A percentile compares a stretch with the other conserved stretches of the same genome.
Conservation (phyloP, 2,329 filamentous ascomycete genomes). For the Periconia sp. region DNA sequence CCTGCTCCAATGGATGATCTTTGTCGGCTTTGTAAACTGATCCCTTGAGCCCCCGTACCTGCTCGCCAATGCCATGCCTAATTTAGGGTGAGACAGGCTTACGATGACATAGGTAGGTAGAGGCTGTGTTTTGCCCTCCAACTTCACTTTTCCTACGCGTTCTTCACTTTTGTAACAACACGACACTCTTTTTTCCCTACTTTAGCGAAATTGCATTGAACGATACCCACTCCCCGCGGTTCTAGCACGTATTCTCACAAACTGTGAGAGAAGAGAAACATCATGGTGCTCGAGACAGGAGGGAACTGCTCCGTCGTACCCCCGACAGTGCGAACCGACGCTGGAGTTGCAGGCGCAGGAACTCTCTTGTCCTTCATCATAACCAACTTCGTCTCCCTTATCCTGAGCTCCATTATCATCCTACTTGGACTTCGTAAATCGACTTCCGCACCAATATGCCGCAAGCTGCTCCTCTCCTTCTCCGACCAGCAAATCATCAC, state of each 20-base stretch:
- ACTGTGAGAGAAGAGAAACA: background rate
- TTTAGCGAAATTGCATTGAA: background rate
- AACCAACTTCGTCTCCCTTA: slow-evolving; percentile 64
- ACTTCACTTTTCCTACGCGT: slow-evolving; percentile 13
- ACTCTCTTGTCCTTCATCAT: slow-evolving; percentile 72
- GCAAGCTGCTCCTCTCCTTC: slow-evolving; percentile 69
- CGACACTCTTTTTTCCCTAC: slow-evolving; percentile 1
- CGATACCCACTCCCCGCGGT: too few relatives aligned
- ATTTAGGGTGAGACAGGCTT: slow-evolving; percentile 20
- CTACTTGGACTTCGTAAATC: slow-evolving; percentile 59
- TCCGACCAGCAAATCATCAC: slow-evolving; percentile 73
- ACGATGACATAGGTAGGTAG: slow-evolving; percentile 23
- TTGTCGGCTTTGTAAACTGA: slow-evolving; percentile 15
- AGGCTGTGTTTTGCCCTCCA: slow-evolving; percentile 25
- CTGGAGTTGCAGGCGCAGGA: slow-evolving; percentile 64
- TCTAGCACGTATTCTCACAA: too few relatives aligned
- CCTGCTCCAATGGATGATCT: slow-evolving; percentile 23
- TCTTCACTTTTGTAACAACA: background rate
- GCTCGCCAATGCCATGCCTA: slow-evolving; percentile 28
- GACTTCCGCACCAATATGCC: slow-evolving; percentile 58
- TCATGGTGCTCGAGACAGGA: slow-evolving; percentile 14
- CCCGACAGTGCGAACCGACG: slow-evolving; percentile 55
- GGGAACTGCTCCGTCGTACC: slow-evolving; percentile 55
- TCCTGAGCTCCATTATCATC: slow-evolving; percentile 63
- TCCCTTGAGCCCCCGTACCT: slow-evolving; percentile 21